Evolutionary conservation across 2,329 filamentous ascomycete genomes (phyloP).

Genomic region (Xylaria sp.): DNA sequence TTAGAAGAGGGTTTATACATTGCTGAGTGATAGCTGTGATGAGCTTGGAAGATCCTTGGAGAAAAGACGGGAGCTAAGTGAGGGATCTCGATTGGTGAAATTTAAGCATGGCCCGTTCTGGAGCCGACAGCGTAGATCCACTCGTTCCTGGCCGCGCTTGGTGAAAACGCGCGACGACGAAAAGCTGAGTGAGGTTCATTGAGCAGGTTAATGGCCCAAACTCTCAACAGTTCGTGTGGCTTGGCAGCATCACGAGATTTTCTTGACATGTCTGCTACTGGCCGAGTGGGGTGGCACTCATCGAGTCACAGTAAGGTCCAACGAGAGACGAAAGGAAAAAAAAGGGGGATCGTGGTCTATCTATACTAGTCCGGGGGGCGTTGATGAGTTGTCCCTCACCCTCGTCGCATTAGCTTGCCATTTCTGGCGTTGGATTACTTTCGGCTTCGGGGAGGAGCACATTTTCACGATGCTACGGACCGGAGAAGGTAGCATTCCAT

Average conservation of each 20-base stretch:
- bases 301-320: background rate
- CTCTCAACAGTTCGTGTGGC: background rate
- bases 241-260: background rate
- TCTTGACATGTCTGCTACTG: conserved; percentile 3
- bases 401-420: conserved; percentile 35
- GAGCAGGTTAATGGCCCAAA: background rate
- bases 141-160: background rate
- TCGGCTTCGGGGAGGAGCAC: conserved; percentile 10
- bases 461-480: conserved; percentile 8
- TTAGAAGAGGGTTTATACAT: background rate
- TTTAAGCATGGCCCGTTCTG: conserved; percentile 12
- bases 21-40: background rate
- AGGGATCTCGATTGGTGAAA: conserved; percentile 4
- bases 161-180: background rate
- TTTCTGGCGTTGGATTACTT: conserved; percentile 23
- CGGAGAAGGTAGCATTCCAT: conserved; percentile 14
- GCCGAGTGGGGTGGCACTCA: conserved; percentile 11
- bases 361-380: conserved; percentile 8
- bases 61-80: conserved; percentile 31
- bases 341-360: conserved; percentile 18
- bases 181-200: background rate
- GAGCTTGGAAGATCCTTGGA: conserved; percentile 32
- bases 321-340: conserved; percentile 19
- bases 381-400: conserved; percentile 39
- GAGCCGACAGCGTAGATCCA: conserved; percentile 8